Base-by-base conservation (phyloP, 805 yeast genomes). In the Isabelozyma heimii region DNA sequence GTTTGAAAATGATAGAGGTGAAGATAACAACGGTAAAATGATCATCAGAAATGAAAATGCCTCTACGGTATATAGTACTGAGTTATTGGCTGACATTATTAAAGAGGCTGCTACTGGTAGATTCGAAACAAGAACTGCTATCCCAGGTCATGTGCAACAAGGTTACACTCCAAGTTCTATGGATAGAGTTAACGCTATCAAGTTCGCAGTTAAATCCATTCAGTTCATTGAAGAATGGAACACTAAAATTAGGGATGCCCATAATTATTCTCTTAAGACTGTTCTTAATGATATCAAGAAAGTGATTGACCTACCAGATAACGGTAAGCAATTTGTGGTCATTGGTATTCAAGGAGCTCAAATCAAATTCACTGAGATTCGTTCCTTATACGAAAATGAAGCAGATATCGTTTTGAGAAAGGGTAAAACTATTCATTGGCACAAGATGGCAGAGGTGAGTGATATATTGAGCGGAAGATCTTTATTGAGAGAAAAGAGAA, bases 61-160 rank as follows among this genome's bases (percentile, higher is more conserved):
- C 5, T 81, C 87, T 7, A 75, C 79, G 52, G 89, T 87, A n/a
- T 77, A 84, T 54, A 69, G 84, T 10, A 81, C 91, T 1, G 81
- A 84, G 46, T 76, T 83, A 26, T 76, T 88, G 59, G 86, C 92
- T n/a, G 82, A 84, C 37, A 84, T 88, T 48, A 78, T 85, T 52
- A 77, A 79, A 50, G 85, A 82, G 55, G 83, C 83, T 52, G 80
- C 84, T 27, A 70, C 77, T 16, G 85, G 86, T 33, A 76, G 81
- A 58, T 88, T 85, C 56, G 92, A 87, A 58, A 83, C 89, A 17
- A 83, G 85, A 65, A 82, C 91, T 6, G 94, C 94, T 10, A 76
- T 85, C 47, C 95, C 95, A 20, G 94, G 95, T 17, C 95, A 87
- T 62, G 91, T 87, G 30, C 94, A 88, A 70, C 95, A 88, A 65